Evolutionary conservation across 1,139 yeast species (phyloP).

Genomic region (Suhomyces anneliseae): DNA sequence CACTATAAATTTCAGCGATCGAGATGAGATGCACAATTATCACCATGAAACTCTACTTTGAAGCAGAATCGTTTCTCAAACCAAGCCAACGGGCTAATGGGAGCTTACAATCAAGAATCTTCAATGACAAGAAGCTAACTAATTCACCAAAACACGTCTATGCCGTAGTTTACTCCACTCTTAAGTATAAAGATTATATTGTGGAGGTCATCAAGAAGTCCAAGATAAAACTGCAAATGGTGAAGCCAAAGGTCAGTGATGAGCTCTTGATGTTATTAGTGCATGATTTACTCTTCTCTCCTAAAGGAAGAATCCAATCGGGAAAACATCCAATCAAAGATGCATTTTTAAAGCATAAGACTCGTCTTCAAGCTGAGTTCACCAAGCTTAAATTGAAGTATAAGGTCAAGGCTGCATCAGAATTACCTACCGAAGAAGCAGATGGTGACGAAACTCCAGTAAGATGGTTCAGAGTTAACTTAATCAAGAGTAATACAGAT

Average conservation of each 20-base stretch:
- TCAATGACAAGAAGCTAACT: conserved; percentile 43
- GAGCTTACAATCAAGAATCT: conserved; percentile 67
- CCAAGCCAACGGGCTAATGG: conserved; percentile 25
- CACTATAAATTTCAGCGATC: not conserved
- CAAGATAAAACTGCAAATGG: conserved; percentile 47
- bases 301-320: conserved; percentile 81
- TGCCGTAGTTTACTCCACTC: conserved; percentile 78
- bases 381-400: conserved; percentile 73
- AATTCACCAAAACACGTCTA: conserved; percentile 73
- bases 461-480: conserved; percentile 83
- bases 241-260: conserved; percentile 42
- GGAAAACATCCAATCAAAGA: conserved; percentile 88
- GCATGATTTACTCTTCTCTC: conserved; percentile 77
- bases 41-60: conserved; percentile 61
- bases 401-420: conserved; percentile 44
- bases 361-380: conserved; percentile 79
- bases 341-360: conserved; percentile 71
- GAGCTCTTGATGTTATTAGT: conserved; percentile 62
- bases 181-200: conserved; percentile 66
- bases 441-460: conserved; percentile 73
- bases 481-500: conserved; percentile 46
- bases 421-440: conserved; percentile 33
- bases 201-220: conserved; percentile 63
- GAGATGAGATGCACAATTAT: conserved; percentile 2
- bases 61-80: conserved; percentile 52